Base-by-base conservation (phyloP, 1,139 yeast species). In the Suhomyces chickasaworum region DNA sequence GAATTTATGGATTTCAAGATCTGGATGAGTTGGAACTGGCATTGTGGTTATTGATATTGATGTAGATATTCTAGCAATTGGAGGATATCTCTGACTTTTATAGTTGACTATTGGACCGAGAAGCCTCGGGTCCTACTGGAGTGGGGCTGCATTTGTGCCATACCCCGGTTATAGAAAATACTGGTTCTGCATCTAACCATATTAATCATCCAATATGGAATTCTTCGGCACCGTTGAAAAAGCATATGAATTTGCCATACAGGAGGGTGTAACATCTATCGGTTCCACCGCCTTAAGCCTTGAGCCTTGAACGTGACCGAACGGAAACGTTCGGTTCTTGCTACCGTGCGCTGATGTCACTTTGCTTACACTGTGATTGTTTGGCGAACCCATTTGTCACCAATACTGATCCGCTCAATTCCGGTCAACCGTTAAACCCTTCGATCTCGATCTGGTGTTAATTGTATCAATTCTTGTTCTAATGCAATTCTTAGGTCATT, bases 401-500 rank as follows among this genome's bases (percentile, higher is more conserved):
- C 22, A 20, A 10, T 25, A 10, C 10, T 3, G 29, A 25, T 25
- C 32, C 32, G 32, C 17, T 13, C 10, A 9, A 15, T 29, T 13
- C 32, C 32, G 32, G 32, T 15, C 10, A 29, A 29, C n/a, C 16
- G 16, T 29, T 29, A 12, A 1, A 33, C 23, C n/a, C n/a, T n/a
- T n/a, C n/a, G n/a, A 10, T 29, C 9, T n/a, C 37, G 18, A 4
- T 21, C 17, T 4, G 37, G 7, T 20, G 17, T 16, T 51, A 73
- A 71, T 13, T 52, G 54, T 10, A 53, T 57, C 13, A 73, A 73
- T 54, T 83, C 87, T 16, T 70, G 68, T 44, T 72, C 76, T 22
- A 83, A 65, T 45, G 78, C 56, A 4, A 55, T 53, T 51, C 72
- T 73, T 60, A 81, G 67, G n/a, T 73, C 78, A 13, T 66, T 57